Percentiles rank a stretch among this genome's conserved stretches.
phyloP scores from a whole-genome alignment of 305 asterid genomes.

The Fraxinus dipetala region DNA sequence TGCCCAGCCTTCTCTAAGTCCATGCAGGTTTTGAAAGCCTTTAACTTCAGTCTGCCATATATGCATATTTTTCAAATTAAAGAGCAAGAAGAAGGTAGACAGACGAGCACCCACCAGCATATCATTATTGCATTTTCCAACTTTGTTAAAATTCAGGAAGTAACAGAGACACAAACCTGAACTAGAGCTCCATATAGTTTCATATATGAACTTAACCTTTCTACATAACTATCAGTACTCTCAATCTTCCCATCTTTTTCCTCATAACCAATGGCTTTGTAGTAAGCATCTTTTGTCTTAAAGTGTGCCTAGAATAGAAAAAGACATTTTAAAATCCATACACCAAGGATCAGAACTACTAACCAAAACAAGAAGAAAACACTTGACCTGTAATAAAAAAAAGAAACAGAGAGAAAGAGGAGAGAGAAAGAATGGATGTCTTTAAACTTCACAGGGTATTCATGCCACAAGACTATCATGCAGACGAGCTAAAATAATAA shows the following conservation, averaged over 20 bases:
- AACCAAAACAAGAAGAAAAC: background rate
- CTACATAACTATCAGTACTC: conserved; percentile 45
- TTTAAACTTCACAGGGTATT: conserved; percentile 1
- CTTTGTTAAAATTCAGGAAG: background rate
- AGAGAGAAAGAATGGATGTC: conserved; percentile 3
- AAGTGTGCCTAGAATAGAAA: conserved; percentile 49
- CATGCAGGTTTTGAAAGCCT: conserved; percentile 60
- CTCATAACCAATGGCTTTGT: conserved; percentile 61
- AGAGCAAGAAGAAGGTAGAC: conserved; percentile 17
- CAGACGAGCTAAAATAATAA: background rate
- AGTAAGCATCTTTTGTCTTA: conserved; percentile 52
- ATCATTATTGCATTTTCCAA: background rate
- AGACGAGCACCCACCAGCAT: background rate
- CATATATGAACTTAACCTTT: conserved; percentile 57
- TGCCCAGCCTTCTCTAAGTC: conserved; percentile 76
- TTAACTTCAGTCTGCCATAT: conserved; percentile 60
- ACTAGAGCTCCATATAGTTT: conserved; percentile 82
- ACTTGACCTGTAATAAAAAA: background rate
- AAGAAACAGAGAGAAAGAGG: background rate
- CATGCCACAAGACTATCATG: background rate
- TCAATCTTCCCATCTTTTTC: conserved; percentile 63
- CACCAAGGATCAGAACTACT: conserved; percentile 1
- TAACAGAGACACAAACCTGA: conserved; percentile 56
- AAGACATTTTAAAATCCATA: background rate
- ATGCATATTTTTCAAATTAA: background rate